phyloP scores from a whole-genome alignment of 2,329 filamentous ascomycete species.

The Rosellinia necatrix region DNA sequence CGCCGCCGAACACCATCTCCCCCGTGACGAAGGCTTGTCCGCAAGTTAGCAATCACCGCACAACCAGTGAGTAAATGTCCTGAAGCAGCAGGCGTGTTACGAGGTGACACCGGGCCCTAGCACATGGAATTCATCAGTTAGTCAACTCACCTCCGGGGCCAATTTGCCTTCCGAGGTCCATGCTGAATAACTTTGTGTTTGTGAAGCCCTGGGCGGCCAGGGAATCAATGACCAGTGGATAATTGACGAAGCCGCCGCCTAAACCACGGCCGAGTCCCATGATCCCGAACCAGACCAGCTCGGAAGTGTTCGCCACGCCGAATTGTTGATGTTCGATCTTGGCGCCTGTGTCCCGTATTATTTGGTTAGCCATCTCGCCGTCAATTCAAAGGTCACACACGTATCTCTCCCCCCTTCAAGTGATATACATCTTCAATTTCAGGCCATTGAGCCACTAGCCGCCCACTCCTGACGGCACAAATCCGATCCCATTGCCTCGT shows the following conservation, averaged over 20 bases:
- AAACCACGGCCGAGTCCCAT: conserved; percentile 54
- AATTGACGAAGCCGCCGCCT: conserved; percentile 48
- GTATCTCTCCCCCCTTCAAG: not conserved
- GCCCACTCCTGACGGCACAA: too few species aligned
- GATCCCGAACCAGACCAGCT: conserved; percentile 57
- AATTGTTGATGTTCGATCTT: conserved; percentile 53
- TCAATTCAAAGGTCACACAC: not conserved
- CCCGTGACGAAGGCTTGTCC: conserved; percentile 46
- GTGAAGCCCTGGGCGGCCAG: conserved; percentile 54
- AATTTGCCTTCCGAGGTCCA: conserved; percentile 51
- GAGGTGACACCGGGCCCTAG: too few species aligned
- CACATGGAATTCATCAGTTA: too few species aligned
- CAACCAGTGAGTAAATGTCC: too few species aligned
- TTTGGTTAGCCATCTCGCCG: not conserved
- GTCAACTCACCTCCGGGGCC: conserved; percentile 34
- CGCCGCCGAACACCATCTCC: conserved; percentile 57
- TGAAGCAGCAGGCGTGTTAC: not conserved
- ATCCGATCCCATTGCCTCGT: too few species aligned
- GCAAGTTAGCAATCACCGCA: conserved; percentile 20
- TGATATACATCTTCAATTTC: not conserved
- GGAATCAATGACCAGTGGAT: conserved; percentile 59
- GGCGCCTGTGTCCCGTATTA: conserved; percentile 35
- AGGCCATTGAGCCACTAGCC: too few species aligned
- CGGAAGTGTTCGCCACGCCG: conserved; percentile 51
- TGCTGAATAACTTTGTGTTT: conserved; percentile 54